Evolutionary conservation across 1,139 yeast genomes (phyloP), one percentile per base, ranked within the genome.

Genomic region (Yamadazyma spencermartinsiae): DNA sequence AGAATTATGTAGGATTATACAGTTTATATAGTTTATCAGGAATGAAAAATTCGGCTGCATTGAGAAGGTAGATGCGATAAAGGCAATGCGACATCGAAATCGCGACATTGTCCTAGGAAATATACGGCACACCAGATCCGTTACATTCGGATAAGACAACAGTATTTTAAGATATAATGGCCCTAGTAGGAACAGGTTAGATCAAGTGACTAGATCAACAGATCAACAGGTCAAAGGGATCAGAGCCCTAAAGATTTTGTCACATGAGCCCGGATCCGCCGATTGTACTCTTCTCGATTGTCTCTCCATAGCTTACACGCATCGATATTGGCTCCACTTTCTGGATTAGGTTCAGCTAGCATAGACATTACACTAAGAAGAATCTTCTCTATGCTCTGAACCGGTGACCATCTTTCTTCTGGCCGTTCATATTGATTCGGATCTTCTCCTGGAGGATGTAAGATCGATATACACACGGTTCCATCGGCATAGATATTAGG

Each of bases 321-420:
- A 56, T 92, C 98, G 40, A 92, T 86, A 57, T 92, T 89, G 36
- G 98, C 98, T 4, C 97, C 98, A 54, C 95, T 85, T 60, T 90
- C 98, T 21, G 88, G 86, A 57, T 92, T 92, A 4, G 98, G 98
- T 60, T 92, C 98, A 2, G 97, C 95, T 48, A 92, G 74, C 97
- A 92, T 90, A 53, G 96, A 86, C 76, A 89, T 80, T 19, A 92
- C 98, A 60, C 95, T 85, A 44, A 92, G 66, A 46, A 92, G 70
- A 43, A 92, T 92, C 75, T 92, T 92, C 64, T 92, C 98, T 19
- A 92, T 90, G 55, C 96, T 86, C 60, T 92, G 98, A 32, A 92
- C 92, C 0, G 98, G 98, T 6, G 95, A 86, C 98, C 98, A 92
- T 48, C 98, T 73, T 63, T 92, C 98, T 48, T 90, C 94, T 0